phyloP scores from a whole-genome alignment of 2,329 filamentous ascomycete species.

The Plenodomus tracheiphilus region DNA sequence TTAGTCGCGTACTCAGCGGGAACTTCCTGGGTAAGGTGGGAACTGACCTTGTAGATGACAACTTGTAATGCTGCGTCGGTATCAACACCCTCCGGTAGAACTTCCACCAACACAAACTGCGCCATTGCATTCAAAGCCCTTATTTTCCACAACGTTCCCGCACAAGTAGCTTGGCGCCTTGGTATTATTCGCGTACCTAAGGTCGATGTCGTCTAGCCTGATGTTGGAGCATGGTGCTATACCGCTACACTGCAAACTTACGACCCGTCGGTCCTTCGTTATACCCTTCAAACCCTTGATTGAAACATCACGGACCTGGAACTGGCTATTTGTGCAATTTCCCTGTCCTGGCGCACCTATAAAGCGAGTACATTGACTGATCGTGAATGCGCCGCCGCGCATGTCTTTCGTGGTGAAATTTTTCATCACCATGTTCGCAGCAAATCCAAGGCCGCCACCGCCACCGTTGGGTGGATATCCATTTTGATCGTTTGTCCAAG shows the following conservation, averaged over 20 bases:
- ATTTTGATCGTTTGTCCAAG: slow-evolving; percentile 58
- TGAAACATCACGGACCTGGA: slow-evolving; percentile 44
- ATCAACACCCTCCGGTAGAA: slow-evolving; percentile 21
- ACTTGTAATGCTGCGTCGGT: not conserved
- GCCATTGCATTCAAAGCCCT: slow-evolving; percentile 26
- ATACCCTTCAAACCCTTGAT: slow-evolving; percentile 38
- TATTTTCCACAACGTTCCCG: slow-evolving; percentile 19
- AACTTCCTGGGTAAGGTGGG: too few species aligned
- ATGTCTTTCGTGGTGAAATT: slow-evolving; percentile 34
- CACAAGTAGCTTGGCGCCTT: slow-evolving; percentile 17
- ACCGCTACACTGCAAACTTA: slow-evolving; percentile 34
- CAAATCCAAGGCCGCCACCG: slow-evolving; percentile 57
- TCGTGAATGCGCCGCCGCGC: slow-evolving; percentile 38
- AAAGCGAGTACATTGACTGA: slow-evolving; percentile 49
- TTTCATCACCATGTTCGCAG: slow-evolving; percentile 43
- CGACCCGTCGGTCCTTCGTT: slow-evolving; percentile 17
- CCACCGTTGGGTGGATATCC: slow-evolving; percentile 62
- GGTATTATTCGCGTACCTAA: slow-evolving; percentile 21
- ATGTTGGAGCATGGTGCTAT: slow-evolving; percentile 29
- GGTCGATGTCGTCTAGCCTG: slow-evolving; percentile 14
- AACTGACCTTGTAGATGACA: too few species aligned
- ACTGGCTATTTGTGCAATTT: slow-evolving; percentile 47
- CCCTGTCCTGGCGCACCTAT: slow-evolving; percentile 34
- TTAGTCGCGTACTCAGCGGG: too few species aligned
- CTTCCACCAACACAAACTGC: slow-evolving; percentile 23